These are phyloP conservation scores for Vaccinium macrocarpon DNA, from an alignment of 148 eudicot species.

Conservation along the genomic window DNA sequence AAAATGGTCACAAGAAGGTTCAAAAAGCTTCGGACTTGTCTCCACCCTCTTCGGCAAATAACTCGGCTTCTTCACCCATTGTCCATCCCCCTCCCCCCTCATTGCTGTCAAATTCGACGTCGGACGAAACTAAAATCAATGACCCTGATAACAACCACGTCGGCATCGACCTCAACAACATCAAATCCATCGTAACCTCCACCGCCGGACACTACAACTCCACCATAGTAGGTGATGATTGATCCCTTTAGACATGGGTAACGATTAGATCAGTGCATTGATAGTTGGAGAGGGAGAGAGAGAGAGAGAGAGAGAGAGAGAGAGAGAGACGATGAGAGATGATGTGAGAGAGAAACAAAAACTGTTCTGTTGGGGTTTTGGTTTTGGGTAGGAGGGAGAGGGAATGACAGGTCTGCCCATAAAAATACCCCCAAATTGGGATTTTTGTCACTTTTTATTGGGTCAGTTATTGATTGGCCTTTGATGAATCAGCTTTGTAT, in stretches of 20 bases:
- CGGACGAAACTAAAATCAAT: slow-evolving; percentile 41
- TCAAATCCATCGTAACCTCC: slow-evolving; percentile 21
- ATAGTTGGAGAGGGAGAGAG: too few relatives aligned
- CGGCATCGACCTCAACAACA: slow-evolving; percentile 41
- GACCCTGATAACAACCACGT: slow-evolving; percentile 46
- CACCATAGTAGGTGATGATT: neutral
- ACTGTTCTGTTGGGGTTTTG: too few relatives aligned
- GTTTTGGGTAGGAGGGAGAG: too few relatives aligned
- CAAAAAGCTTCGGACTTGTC: slow-evolving; percentile 34
- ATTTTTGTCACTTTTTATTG: too few relatives aligned
- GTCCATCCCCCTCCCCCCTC: slow-evolving; percentile 23
- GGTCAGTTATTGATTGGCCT: too few relatives aligned
- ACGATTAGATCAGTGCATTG: slow-evolving; percentile 29
- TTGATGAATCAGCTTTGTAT: too few relatives aligned
- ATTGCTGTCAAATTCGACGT: slow-evolving; percentile 48
- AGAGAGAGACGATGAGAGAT: too few relatives aligned
- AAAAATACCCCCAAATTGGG: too few relatives aligned
- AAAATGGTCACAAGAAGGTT: too few relatives aligned
- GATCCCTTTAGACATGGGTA: slow-evolving; percentile 34
- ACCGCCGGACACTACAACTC: slow-evolving; percentile 37
- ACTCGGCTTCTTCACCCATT: slow-evolving; percentile 36
- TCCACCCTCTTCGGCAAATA: slow-evolving; percentile 46
- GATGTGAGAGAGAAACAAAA: too few relatives aligned
- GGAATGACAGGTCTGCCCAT: too few relatives aligned
- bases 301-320: too few relatives aligned